Evolutionary conservation across 352 stramenopile species (phyloP), one percentile per base, ranked within the genome.

Genomic region (Pythium aristosporum): DNA sequence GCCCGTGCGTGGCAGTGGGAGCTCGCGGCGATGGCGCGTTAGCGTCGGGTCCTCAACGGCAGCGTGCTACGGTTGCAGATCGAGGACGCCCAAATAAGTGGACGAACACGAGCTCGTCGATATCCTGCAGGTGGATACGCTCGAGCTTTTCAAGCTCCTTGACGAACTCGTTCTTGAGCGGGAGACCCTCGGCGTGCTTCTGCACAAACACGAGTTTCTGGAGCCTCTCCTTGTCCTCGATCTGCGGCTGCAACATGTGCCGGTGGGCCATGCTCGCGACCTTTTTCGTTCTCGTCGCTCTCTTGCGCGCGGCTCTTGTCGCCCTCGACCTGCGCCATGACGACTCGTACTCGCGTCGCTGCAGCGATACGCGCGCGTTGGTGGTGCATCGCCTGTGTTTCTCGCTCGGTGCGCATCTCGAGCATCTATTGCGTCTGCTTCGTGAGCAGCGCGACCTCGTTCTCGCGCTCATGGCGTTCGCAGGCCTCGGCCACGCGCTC

Each of bases 341-440:
- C 46, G 81, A 92, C 42, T 96, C 81, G 71, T 98, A 97, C 67
- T 97, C 91, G 18, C 83, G 67, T 68, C 94, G 80, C 71, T 97
- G 92, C 39, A 91, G 58, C n/a, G 80, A 92, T 76, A 0, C 76
- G 71, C 37, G 85, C 81, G 12, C 80, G 79, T 48, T 94, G 79
- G 60, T 78, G 82, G 67, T 94, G 82, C 70, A 87, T 57, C 0
- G 82, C 79, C 60, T 94, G 82, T 7, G 70, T 77, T 34, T 94
- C 79, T 8, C 89, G 75, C 49, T 82, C 77, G 41, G 73, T 49
- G 5, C 71, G 76, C 18, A 98, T 69, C 39, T 92, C 80, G 5
- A 92, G 75, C 71, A 95, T 89, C 44, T 97, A 85, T 44, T 89
- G 72, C 62, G 93, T 96, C 23, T 89, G 81, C 73, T 97, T 98